A percentile compares a stretch with the other conserved stretches of the same genome.
phyloP scores from a whole-genome alignment of 176 grass and related monocot genomes.

The Bonia amplexicaulis region DNA sequence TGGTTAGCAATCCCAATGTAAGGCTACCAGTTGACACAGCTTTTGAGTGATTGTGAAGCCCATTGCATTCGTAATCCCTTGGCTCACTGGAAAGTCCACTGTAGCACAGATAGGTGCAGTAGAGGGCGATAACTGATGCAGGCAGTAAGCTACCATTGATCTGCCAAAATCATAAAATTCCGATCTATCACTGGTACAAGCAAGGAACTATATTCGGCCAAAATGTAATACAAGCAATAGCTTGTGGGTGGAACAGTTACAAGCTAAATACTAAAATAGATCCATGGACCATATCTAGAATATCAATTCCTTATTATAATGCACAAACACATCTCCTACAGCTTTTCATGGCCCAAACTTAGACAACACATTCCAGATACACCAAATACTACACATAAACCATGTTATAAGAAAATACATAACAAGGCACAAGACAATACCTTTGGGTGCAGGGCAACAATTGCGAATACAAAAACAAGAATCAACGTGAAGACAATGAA shows the following conservation, averaged over 20 bases:
- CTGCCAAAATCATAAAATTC: constrained; percentile 29
- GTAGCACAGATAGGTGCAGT: constrained; percentile 91
- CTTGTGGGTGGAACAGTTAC: neutral
- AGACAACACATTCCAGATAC: neutral
- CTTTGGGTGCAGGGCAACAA: constrained; percentile 93
- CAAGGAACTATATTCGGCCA: neutral
- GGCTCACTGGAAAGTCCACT: constrained; percentile 95
- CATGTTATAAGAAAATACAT: neutral
- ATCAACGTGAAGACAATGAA: constrained; percentile 90
- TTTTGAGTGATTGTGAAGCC: constrained; percentile 93
- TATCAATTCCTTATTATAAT: neutral
- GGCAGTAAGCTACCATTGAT: constrained; percentile 95
- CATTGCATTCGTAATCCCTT: constrained; percentile 92
- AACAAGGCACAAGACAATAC: constrained; percentile 23
- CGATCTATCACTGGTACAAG: neutral
- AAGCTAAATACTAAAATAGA: neutral
- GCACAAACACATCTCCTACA: neutral
- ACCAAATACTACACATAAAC: neutral
- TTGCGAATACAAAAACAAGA: constrained; percentile 73
- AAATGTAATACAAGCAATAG: neutral
- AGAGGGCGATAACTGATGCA: constrained; percentile 78
- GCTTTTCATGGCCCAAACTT: neutral
- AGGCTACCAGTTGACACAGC: constrained; percentile 92
- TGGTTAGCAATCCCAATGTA: constrained; percentile 77
- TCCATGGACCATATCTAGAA: neutral